Evolutionary conservation across 495 filamentous ascomycete species (phyloP).

Genomic region (Friedmanniomyces simplex): DNA sequence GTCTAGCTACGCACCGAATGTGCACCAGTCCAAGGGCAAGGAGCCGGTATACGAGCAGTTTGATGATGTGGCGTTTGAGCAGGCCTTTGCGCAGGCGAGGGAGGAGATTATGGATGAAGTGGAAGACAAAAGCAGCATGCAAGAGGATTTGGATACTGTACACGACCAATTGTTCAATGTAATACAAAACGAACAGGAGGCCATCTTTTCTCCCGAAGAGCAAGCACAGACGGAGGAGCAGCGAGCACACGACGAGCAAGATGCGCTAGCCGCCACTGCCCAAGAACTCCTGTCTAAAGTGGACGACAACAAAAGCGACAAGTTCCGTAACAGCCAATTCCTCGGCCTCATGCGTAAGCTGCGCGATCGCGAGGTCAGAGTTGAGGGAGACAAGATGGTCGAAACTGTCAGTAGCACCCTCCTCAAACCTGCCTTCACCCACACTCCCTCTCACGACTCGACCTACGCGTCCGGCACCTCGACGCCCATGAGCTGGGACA

Average conservation of each 20-base stretch:
- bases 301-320: constrained; percentile 52
- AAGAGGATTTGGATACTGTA: neutral
- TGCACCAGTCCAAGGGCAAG: constrained; percentile 10
- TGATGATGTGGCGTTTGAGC: constrained; percentile 55
- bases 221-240: constrained; percentile 1
- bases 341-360: constrained; percentile 59
- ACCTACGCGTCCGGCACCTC: constrained; percentile 12
- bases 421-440: neutral
- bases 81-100: constrained; percentile 42
- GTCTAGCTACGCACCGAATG: neutral
- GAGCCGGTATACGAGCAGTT: constrained; percentile 27
- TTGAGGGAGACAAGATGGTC: constrained; percentile 35
- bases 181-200: too few species aligned
- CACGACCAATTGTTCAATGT: too few species aligned
- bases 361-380: constrained; percentile 31
- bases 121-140: neutral
- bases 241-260: constrained; percentile 37
- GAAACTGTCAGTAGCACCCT: constrained; percentile 21
- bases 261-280: constrained; percentile 62
- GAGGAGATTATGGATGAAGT: constrained; percentile 15
- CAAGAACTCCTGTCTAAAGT: constrained; percentile 61
- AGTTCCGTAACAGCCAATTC: constrained; percentile 72
- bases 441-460: constrained; percentile 6
- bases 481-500: constrained; percentile 1
- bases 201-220: neutral